Evolutionary conservation across 1,284 basidiomycete genomes (phyloP), one percentile per base, ranked within the genome.

Genomic region (Sutorius eximius): DNA sequence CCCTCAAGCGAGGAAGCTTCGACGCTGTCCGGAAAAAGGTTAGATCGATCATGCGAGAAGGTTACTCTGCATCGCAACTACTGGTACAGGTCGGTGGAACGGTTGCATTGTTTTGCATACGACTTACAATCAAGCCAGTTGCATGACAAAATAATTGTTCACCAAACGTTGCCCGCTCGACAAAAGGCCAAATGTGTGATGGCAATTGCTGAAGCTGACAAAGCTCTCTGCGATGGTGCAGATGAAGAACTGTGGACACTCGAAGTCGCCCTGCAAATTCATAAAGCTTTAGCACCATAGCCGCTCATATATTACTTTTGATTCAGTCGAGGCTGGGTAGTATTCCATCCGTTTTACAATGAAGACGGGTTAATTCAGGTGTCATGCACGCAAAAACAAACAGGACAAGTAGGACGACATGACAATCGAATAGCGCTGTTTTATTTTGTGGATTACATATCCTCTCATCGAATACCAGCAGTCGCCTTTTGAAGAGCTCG

Each of bases 171-270:
- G 55, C 83, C 85, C 36, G 86, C 91, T 13, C 81, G 85, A 40
- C 87, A 92, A 60, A 99, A 99, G 72, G 83, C 93, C 1, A 77
- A 77, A 30, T 91, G 91, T 59, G 92, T 91, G 1, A 75, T 98
- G 18, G 85, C 86, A 9, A 89, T 99, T 59, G 96, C 95, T 4
- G 93, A 96, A 70, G 93, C 93, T 37, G 97, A 99, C 77, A 98
- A 99, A 72, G 93, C 92, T 0, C 76, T 99, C 42, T 93, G 91
- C 59, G 96, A 99, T 64, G 97, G 97, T 2, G 95, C 93, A n/a
- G 96, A 99, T 65, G 97, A 99, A 72, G 95, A 98, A 72, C 76
- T 99, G 37, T 98, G 97, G 86, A 83, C 95, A 47, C 75, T 99
- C 20, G 92, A 96, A 65, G 86, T 94, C 49, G 93, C 85, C 37